Conservation (phyloP, 192 early-diverging fungal species). For the Podila epigama region DNA sequence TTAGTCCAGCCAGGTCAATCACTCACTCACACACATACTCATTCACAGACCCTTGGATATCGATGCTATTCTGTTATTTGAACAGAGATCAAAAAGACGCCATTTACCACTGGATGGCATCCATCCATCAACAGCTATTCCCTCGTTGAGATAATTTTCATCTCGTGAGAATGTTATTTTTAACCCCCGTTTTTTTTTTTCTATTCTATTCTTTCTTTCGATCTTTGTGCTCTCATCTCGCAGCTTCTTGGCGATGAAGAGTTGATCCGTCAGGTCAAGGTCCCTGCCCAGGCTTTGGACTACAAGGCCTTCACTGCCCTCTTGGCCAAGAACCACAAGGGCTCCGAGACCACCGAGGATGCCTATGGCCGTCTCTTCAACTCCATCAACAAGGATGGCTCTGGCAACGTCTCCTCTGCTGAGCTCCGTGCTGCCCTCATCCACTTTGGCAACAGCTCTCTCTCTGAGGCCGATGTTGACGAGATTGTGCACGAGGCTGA, state of each 20-base stretch:
- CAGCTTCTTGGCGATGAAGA: slow-evolving; percentile 4
- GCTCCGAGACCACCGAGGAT: slow-evolving; percentile 10
- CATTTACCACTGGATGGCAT: too few species aligned
- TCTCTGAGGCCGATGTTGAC: slow-evolving; percentile 50
- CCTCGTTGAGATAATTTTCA: too few species aligned
- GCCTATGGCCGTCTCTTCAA: slow-evolving; percentile 11
- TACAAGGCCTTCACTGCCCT: slow-evolving; percentile 19
- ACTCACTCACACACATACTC: too few species aligned
- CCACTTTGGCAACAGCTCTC: slow-evolving; percentile 25
- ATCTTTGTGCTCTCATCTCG: neutral
- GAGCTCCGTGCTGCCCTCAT: slow-evolving; percentile 22
- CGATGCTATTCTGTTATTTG: too few species aligned
- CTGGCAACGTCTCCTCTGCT: slow-evolving; percentile 16
- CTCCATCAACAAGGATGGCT: slow-evolving; percentile 29
- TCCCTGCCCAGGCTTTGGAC: slow-evolving; percentile 24
- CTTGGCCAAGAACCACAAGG: slow-evolving; percentile 19
- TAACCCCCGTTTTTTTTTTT: neutral
- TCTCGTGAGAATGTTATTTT: neutral
- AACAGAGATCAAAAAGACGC: too few species aligned
- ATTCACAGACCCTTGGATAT: too few species aligned
- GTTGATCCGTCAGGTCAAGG: slow-evolving; percentile 14
- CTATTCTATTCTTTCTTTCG: neutral
- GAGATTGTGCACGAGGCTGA: slow-evolving; percentile 77
- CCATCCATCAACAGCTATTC: too few species aligned
- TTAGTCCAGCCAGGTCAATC: too few species aligned